Percentiles rank a stretch among this genome's conserved stretches.
These are phyloP conservation scores for Schizonepeta tenuifolia DNA, from an alignment of 257 asterid species.

Conservation along the genomic window DNA sequence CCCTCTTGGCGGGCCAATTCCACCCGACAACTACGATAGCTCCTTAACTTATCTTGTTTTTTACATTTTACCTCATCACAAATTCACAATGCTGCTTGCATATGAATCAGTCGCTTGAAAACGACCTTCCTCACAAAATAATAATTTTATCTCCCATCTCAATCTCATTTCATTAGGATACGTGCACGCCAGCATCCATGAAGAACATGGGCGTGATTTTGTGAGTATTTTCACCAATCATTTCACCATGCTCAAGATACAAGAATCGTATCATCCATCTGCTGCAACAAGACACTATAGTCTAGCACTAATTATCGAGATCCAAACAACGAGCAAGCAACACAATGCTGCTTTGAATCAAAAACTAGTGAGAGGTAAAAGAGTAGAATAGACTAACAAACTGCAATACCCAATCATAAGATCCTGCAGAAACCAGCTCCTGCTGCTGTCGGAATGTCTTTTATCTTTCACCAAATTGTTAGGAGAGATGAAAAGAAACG, in stretches of 20 bases:
- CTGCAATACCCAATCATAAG: neutral
- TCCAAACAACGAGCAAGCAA: no score
- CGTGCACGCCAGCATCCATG: neutral
- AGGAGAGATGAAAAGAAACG: neutral
- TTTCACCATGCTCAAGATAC: neutral
- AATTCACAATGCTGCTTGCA: neutral
- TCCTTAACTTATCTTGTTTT: neutral
- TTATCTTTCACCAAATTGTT: constrained; percentile 13
- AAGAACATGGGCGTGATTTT: neutral
- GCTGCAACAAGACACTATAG: neutral
- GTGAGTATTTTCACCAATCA: neutral
- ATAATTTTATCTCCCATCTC: neutral
- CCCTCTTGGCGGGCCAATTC: neutral
- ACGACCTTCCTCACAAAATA: neutral
- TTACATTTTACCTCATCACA: neutral
- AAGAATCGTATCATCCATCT: neutral
- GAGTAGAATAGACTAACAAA: neutral
- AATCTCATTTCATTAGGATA: neutral
- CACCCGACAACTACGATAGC: neutral
- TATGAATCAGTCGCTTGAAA: neutral
- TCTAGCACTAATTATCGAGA: no score
- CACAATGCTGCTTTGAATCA: no score
- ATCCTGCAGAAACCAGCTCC: neutral
- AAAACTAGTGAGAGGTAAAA: neutral
- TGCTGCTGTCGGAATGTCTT: neutral